Evolutionary conservation across 495 filamentous ascomycete species (phyloP), one percentile per base, ranked within the genome.

Genomic region (Penicillium dipodomyicola): DNA sequence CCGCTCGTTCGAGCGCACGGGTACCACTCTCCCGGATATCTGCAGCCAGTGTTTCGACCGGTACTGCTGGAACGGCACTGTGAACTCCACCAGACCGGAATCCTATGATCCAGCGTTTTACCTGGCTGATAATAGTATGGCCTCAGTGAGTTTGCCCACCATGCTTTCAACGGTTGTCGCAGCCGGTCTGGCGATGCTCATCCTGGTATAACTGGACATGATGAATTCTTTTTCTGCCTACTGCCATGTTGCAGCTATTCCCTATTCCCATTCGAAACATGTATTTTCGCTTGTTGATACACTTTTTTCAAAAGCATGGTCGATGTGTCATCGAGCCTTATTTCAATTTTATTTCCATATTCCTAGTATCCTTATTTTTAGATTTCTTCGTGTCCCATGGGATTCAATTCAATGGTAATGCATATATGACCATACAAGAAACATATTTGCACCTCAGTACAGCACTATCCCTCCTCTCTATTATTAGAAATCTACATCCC

Each of bases 31-130:
- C 1, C 90, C 90, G 0, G 74, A 78, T 11, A 81, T 80, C 14
- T 97, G 93, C 69, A 77, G 67, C 27, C 61, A 77, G 41, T 97
- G 93, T 72, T 96, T 97, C 67, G 57, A 76, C 39, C 65, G 78
- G 27, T 96, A 95, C 72, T 97, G 94, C 81, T 97, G 93, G 73
- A 60, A 76, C 37, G 73, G 73, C 29, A 71, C 63, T 23, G 55
- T 59, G 30, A 70, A 76, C 58, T 62, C 62, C 17, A 73, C 65
- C 20, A 54, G 41, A 0, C 74, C 76, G 2, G 30, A 35, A 2
- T 17, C 27, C 0, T 79, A 72, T 51, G 66, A 65, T 19, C 77
- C 77, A 0, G 39, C 37, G 0, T 57, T 60, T n/a, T 43, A 67
- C 20, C 3, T 71, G 27, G 47, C 56, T 9, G 63, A 60, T 2